These are phyloP conservation scores for Beauveria sp. DNA, from an alignment of 2,329 filamentous ascomycete species.

Conservation along the genomic window DNA sequence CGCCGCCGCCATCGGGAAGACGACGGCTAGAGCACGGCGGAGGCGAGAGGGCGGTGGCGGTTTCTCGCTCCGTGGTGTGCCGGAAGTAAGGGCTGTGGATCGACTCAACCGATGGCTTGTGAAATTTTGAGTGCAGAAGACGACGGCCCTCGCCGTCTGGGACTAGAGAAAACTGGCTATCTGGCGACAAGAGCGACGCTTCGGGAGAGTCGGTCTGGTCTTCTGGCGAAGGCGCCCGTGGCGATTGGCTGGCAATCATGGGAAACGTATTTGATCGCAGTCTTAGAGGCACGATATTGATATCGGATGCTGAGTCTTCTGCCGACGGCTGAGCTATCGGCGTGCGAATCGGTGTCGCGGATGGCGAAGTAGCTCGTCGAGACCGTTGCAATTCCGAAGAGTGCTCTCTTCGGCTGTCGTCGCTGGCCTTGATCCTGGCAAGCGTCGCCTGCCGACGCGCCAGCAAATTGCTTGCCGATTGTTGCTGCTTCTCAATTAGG, in stretches of 20 bases:
- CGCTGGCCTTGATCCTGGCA: conserved; percentile 48
- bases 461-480: conserved; percentile 31
- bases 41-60: neutral
- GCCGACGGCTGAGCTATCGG: neutral
- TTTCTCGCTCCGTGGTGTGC: neutral
- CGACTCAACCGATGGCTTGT: conserved; percentile 7
- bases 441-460: conserved; percentile 52
- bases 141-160: conserved; percentile 3
- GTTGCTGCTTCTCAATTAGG: conserved; percentile 47
- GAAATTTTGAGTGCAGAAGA: conserved; percentile 6
- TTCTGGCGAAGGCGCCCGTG: neutral
- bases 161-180: neutral
- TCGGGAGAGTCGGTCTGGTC: neutral
- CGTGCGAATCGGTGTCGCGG: neutral
- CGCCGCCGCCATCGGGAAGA: neutral
- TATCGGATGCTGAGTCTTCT: neutral
- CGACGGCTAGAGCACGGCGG: neutral
- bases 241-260: neutral
- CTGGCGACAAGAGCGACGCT: neutral
- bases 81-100: conserved; percentile 1
- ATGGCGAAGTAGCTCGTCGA: conserved; percentile 42
- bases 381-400: conserved; percentile 22
- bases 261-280: conserved; percentile 6
- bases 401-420: conserved; percentile 31
- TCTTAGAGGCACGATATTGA: conserved; percentile 1